Evolutionary conservation across 2,329 filamentous ascomycete species (phyloP).

Genomic region (Paraphoma chrysanthemicola): DNA sequence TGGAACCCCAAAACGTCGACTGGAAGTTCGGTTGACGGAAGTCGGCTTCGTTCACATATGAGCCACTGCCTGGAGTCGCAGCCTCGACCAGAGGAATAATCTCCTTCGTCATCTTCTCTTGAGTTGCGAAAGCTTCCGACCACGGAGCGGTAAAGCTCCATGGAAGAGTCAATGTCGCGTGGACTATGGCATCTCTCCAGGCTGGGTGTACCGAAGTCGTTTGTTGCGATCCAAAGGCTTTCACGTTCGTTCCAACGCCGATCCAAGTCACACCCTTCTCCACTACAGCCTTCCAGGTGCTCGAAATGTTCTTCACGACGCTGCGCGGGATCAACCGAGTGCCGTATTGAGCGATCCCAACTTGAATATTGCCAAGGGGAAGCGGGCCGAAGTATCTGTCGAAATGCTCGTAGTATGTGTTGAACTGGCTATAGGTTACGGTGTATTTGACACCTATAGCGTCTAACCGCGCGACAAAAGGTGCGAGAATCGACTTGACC

Average conservation of each 20-base stretch:
- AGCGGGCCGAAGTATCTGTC: constrained; percentile 30
- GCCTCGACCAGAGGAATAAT: constrained; percentile 24
- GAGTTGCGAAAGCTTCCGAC: constrained; percentile 20
- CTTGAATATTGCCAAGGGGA: constrained; percentile 25
- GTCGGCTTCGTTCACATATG: constrained; percentile 42
- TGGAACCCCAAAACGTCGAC: constrained; percentile 28
- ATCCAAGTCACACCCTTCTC: constrained; percentile 28
- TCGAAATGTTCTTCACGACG: constrained; percentile 15
- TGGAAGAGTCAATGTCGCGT: constrained; percentile 21
- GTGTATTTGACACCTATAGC: constrained; percentile 19
- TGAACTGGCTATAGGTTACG: constrained; percentile 16
- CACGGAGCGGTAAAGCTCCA: constrained; percentile 28
- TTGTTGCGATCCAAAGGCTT: constrained; percentile 15
- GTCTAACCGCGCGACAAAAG: constrained; percentile 20
- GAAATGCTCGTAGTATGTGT: constrained; percentile 30
- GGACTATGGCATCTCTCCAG: constrained; percentile 27
- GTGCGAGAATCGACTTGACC: constrained; percentile 22
- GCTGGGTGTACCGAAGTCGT: constrained; percentile 31
- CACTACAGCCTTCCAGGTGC: constrained; percentile 21
- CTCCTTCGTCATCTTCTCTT: constrained; percentile 24
- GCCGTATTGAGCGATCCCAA: constrained; percentile 27
- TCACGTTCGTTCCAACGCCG: constrained; percentile 21
- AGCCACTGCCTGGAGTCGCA: constrained; percentile 25
- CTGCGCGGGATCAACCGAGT: constrained; percentile 23
- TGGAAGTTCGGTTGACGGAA: constrained; percentile 32